These are phyloP conservation scores for Protomyces gravidus DNA, from an alignment of 1,139 yeast species.

Conservation along the genomic window DNA sequence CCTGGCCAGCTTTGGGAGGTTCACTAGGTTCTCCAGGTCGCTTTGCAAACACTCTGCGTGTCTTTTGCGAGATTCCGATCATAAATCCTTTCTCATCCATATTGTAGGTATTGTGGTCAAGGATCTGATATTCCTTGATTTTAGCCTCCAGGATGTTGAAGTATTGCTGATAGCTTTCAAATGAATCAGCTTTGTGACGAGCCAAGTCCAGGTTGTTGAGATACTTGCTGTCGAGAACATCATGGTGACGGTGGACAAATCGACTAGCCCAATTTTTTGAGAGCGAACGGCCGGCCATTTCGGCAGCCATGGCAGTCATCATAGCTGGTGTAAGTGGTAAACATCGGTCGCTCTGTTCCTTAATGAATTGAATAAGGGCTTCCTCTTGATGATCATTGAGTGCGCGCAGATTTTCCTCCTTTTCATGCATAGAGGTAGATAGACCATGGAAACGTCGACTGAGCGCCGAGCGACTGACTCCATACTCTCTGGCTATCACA, in stretches of 20 bases:
- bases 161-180: background rate
- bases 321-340: background rate
- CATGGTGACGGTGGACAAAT: background rate
- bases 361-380: background rate
- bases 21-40: background rate
- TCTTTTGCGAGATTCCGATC: background rate
- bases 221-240: background rate
- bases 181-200: conserved; percentile 1
- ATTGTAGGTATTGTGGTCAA: background rate
- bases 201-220: background rate
- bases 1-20: background rate
- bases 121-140: background rate
- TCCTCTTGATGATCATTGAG: background rate
- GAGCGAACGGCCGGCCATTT: background rate
- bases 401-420: background rate
- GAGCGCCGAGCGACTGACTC: background rate
- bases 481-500: background rate
- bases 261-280: background rate
- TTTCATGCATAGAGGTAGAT: background rate
- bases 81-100: background rate
- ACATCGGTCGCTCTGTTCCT: background rate
- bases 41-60: background rate
- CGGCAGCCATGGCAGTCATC: background rate
- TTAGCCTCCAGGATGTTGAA: background rate
- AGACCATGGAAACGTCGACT: background rate